A percentile compares a stretch with the other conserved stretches of the same genome.
Conservation (phyloP, 225 moss, liverwort and hornwort genomes). For the Lunularia cruciata region DNA sequence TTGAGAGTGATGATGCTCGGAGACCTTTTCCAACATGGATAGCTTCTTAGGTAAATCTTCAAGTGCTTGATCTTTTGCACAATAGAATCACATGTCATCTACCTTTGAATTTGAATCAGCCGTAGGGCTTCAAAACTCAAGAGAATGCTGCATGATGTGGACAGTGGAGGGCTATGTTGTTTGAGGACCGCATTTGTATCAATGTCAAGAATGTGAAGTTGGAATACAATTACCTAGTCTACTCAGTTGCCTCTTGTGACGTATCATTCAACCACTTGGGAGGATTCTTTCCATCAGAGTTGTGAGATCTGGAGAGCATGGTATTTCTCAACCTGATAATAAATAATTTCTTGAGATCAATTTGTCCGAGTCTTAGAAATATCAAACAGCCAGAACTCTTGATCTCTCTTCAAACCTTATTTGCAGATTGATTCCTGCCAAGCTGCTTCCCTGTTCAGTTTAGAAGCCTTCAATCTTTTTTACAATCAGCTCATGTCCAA, state of each 20-base stretch:
- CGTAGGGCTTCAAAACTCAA: not conserved
- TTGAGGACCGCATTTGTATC: too few relatives aligned
- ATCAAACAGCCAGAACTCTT: constrained; percentile 18
- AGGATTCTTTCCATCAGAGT: constrained; percentile 31
- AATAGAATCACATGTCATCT: not conserved
- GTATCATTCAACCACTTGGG: constrained; percentile 31
- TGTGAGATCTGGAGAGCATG: constrained; percentile 29
- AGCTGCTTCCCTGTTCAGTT: constrained; percentile 14
- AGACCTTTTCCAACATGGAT: not conserved
- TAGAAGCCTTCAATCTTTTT: constrained; percentile 23
- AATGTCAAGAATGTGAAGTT: too few relatives aligned
- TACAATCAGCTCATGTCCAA: constrained; percentile 23
- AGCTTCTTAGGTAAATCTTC: not conserved
- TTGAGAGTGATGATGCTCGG: not conserved
- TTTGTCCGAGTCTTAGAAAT: constrained; percentile 28
- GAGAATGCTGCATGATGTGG: not conserved
- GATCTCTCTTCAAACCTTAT: constrained; percentile 30
- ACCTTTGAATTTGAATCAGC: not conserved
- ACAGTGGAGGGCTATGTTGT: not conserved
- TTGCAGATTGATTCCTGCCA: constrained; percentile 25
- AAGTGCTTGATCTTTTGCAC: constrained; percentile 8
- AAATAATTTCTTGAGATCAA: constrained; percentile 26
- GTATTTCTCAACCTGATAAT: constrained; percentile 25
- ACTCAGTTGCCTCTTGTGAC: constrained; percentile 5
- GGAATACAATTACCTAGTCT: not conserved